These are phyloP conservation scores for Salvia sclarea DNA, from an alignment of 305 asterid genomes.

Conservation along the genomic window DNA sequence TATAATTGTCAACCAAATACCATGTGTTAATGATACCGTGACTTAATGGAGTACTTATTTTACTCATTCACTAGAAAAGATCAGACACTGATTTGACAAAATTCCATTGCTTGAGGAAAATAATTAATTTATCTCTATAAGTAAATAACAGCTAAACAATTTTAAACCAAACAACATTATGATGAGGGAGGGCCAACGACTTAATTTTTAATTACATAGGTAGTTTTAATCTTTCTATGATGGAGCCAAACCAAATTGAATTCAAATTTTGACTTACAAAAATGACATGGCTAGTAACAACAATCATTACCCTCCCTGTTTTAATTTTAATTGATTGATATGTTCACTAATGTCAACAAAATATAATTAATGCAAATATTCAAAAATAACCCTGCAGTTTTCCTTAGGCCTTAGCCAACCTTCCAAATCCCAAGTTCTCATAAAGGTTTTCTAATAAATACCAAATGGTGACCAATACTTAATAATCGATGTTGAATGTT, in stretches of 20 bases:
- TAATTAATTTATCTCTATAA: background rate
- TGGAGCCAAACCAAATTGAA: conserved; percentile 32
- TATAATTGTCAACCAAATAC: too few relatives aligned
- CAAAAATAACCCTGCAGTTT: background rate
- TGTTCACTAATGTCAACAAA: background rate
- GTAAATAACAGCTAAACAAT: background rate
- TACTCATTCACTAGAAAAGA: background rate
- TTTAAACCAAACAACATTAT: conserved; percentile 8
- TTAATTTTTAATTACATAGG: conserved; percentile 8
- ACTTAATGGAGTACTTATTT: too few relatives aligned
- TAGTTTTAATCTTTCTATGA: conserved; percentile 7
- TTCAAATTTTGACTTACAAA: conserved; percentile 22
- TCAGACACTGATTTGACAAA: background rate
- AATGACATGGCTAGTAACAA: background rate
- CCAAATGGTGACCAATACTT: too few relatives aligned
- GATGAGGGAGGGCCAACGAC: conserved; percentile 18
- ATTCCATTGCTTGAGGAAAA: background rate
- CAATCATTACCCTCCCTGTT: background rate
- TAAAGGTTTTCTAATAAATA: too few relatives aligned
- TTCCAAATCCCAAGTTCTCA: background rate
- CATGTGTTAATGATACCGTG: too few relatives aligned
- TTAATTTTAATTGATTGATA: background rate
- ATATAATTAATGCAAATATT: background rate
- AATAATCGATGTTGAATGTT: too few relatives aligned
- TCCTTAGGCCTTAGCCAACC: background rate